Evolutionary conservation across 2,329 filamentous ascomycete genomes (phyloP).

Genomic region (Didymella lethalis): DNA sequence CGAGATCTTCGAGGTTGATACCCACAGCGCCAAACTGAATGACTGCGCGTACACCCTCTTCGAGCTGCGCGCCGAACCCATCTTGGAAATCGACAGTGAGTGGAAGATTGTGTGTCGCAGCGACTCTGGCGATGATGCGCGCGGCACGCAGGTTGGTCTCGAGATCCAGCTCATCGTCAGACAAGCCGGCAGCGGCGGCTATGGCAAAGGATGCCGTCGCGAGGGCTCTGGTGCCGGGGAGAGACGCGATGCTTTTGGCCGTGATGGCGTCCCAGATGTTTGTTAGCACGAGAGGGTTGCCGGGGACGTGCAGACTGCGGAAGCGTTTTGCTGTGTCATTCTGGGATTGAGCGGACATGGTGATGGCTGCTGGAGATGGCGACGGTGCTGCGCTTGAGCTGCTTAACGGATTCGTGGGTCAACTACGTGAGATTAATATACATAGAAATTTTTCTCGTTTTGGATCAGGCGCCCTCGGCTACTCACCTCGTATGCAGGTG

Average conservation of each 20-base stretch:
- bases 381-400: background rate
- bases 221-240: constrained; percentile 54
- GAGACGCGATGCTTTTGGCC: constrained; percentile 55
- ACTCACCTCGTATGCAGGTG: background rate
- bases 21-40: constrained; percentile 64
- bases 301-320: constrained; percentile 59
- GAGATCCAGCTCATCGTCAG: constrained; percentile 56
- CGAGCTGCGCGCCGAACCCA: constrained; percentile 62
- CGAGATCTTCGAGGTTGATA: constrained; percentile 66
- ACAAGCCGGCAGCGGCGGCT: constrained; percentile 42
- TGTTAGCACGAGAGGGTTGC: constrained; percentile 61
- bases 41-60: constrained; percentile 55
- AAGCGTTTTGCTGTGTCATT: constrained; percentile 18
- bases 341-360: constrained; percentile 1
- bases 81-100: constrained; percentile 68
- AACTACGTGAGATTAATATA: background rate
- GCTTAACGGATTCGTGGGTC: background rate
- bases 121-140: constrained; percentile 55
- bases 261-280: constrained; percentile 65
- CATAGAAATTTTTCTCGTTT: no score
- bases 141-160: constrained; percentile 61
- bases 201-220: constrained; percentile 50
- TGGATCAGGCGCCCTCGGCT: background rate
- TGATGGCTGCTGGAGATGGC: background rate
- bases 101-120: constrained; percentile 54